These are phyloP conservation scores for Xylariaceae sp. DNA, from an alignment of 2,329 filamentous ascomycete genomes.

Conservation along the genomic window DNA sequence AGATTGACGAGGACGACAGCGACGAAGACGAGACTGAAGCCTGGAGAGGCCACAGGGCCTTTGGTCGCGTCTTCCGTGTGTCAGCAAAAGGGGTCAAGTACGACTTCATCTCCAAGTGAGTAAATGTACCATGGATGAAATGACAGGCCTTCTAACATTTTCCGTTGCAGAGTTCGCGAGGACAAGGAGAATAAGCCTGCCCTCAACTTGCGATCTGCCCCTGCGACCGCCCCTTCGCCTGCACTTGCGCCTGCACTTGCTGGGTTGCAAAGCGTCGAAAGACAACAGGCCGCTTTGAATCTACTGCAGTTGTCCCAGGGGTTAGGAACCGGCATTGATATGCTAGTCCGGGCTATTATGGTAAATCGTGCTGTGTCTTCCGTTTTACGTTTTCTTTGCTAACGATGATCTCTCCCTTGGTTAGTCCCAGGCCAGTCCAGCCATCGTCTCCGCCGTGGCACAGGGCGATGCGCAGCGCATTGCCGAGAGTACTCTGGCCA, in stretches of 20 bases:
- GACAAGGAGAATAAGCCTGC: conserved; percentile 24
- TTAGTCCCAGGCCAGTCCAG: conserved; percentile 43
- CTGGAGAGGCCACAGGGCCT: conserved; percentile 54
- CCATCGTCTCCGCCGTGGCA: conserved; percentile 45
- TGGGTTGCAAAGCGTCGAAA: conserved; percentile 45
- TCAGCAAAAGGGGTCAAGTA: conserved; percentile 60
- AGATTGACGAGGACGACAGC: conserved; percentile 56
- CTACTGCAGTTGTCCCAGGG: conserved; percentile 52
- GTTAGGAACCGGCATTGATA: conserved; percentile 43
- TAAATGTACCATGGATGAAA: conserved; percentile 16
- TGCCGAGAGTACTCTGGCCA: conserved; percentile 34
- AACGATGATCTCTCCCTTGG: conserved; percentile 8
- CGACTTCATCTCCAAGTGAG: conserved; percentile 65
- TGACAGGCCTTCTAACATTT: neutral
- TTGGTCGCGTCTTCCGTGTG: conserved; percentile 61
- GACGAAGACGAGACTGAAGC: conserved; percentile 52
- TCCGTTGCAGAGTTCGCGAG: conserved; percentile 26
- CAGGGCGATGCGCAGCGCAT: conserved; percentile 41
- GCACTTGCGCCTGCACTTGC: conserved; percentile 31
- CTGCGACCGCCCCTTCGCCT: conserved; percentile 18
- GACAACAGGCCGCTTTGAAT: conserved; percentile 62
- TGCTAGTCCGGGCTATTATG: conserved; percentile 55
- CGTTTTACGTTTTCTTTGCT: neutral
- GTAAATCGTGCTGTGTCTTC: conserved; percentile 42
- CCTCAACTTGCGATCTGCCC: conserved; percentile 1